Conservation (phyloP, 2,329 filamentous ascomycete species). For the Clonostachys chloroleuca region DNA sequence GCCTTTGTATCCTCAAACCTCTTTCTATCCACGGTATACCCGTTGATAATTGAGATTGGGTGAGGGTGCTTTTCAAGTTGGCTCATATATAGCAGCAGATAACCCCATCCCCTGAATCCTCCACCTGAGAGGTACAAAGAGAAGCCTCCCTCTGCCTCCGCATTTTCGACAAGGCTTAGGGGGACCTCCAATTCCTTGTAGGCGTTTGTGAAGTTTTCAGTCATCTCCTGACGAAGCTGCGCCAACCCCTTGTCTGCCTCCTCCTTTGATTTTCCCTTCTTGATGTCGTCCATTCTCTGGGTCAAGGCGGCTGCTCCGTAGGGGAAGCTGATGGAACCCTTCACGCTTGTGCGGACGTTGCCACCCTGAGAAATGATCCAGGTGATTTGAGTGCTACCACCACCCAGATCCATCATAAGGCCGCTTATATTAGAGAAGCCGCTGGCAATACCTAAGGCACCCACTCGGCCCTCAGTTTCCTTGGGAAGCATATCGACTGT, state of each 20-base stretch:
- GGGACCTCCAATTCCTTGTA: constrained; percentile 50
- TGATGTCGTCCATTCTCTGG: constrained; percentile 42
- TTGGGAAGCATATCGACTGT: constrained; percentile 57
- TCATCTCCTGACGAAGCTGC: constrained; percentile 43
- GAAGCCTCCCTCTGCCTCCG: constrained; percentile 39
- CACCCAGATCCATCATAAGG: constrained; percentile 68
- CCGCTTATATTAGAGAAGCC: constrained; percentile 56
- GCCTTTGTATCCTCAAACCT: constrained; percentile 45
- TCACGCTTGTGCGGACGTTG: constrained; percentile 41
- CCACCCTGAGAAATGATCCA: constrained; percentile 55
- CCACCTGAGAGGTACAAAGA: constrained; percentile 66
- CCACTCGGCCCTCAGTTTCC: constrained; percentile 61
- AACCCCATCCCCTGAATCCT: constrained; percentile 69
- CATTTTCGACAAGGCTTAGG: constrained; percentile 35
- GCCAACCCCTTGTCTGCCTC: constrained; percentile 38
- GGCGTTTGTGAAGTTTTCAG: constrained; percentile 43
- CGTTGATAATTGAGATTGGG: constrained; percentile 69
- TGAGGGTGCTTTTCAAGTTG: constrained; percentile 58
- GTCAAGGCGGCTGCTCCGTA: constrained; percentile 67
- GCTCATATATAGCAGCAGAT: constrained; percentile 55
- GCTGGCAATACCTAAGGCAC: constrained; percentile 64
- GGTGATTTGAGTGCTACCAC: constrained; percentile 67
- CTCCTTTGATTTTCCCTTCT: constrained; percentile 24
- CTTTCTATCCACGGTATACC: constrained; percentile 46
- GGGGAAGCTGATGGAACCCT: constrained; percentile 60